Base-by-base conservation (phyloP, 1,139 yeast genomes). In the Blastobotrys serpentis region DNA sequence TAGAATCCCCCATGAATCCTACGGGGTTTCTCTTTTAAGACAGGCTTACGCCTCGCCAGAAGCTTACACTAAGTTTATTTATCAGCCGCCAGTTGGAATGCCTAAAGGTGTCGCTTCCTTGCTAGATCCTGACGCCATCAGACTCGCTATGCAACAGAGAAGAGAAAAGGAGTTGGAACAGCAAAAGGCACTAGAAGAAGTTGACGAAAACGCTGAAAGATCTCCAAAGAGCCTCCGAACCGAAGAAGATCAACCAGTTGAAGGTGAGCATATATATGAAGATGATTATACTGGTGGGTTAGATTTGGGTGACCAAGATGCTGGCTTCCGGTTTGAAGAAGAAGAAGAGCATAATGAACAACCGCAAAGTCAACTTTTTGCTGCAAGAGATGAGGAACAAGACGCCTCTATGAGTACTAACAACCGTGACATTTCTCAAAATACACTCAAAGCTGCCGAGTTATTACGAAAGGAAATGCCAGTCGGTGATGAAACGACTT, bases 371-470 rank as follows among this genome's bases (percentile, higher is more conserved):
- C 40, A 10, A 38, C 39, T 49, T 34, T 50, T 37, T 21, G 48
- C 45, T 6, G 41, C 19, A 18, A 42, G 22, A 11, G 50, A 51
- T 11, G 54, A 49, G 7, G 49, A 46, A 6, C 42, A 44, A 29
- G 43, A 38, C 26, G 13, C 29, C 23, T 36, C 40, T 7, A 36
- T 14, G 3, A 36, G 4, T n/a, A 18, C n/a, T 36, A 17, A 14
- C 19, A 36, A 36, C 25, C 19, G 40, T 19, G 57, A 64, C 48
- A 60, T 70, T 18, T 69, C 81, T 1, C 71, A 73, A 56, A 69
- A 81, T 2, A 81, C 89, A 0, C 68, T 72, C 4, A 77, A 79
- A 55, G 74, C 85, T 39, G 87, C 88, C 0, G 65, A 65, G 7
- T 73, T 75, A 14, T 65, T 84, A 40, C 71, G 81, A 54, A 61